Evolutionary conservation across 768 basidiomycete genomes (phyloP).

Genomic region (Amanita molliuscula): DNA sequence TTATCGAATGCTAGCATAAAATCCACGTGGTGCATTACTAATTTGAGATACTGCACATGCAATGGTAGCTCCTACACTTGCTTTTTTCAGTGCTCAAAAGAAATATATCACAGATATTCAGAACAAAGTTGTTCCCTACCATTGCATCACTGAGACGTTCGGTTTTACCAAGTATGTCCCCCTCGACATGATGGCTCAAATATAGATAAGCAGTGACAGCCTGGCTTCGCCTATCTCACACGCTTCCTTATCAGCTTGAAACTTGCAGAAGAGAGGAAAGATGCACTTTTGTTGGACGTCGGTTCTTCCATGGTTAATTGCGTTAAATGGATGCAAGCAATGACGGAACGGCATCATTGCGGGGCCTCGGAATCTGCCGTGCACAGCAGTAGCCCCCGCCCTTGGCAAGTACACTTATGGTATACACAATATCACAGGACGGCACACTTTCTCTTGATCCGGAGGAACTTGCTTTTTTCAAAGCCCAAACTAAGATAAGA

Average conservation of each 20-base stretch:
- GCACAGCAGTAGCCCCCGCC: too few species aligned
- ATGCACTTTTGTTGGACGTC: slow-evolving; percentile 29
- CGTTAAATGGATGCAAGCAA: too few species aligned
- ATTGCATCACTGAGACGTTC: slow-evolving; percentile 25
- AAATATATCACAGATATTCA: slow-evolving; percentile 28
- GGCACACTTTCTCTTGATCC: slow-evolving; percentile 8
- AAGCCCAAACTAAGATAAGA: slow-evolving; percentile 23
- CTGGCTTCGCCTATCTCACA: slow-evolving; percentile 22
- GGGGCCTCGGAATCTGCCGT: too few species aligned
- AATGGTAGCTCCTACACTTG: too few species aligned
- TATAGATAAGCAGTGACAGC: not conserved
- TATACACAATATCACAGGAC: not conserved
- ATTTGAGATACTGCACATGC: too few species aligned
- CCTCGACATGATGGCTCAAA: not conserved
- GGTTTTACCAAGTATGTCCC: slow-evolving; percentile 19
- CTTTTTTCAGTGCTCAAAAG: slow-evolving; percentile 25
- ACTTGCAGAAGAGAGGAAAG: slow-evolving; percentile 14
- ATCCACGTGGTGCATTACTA: too few species aligned
- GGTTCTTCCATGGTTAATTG: too few species aligned
- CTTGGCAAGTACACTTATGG: too few species aligned
- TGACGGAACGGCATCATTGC: too few species aligned
- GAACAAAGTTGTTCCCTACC: slow-evolving; percentile 16
- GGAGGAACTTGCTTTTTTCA: slow-evolving; percentile 24
- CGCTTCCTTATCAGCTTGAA: slow-evolving; percentile 22
- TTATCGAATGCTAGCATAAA: too few species aligned